Base-by-base conservation (phyloP, 345 rosid species). In the Bruguiera gymnorhiza region DNA sequence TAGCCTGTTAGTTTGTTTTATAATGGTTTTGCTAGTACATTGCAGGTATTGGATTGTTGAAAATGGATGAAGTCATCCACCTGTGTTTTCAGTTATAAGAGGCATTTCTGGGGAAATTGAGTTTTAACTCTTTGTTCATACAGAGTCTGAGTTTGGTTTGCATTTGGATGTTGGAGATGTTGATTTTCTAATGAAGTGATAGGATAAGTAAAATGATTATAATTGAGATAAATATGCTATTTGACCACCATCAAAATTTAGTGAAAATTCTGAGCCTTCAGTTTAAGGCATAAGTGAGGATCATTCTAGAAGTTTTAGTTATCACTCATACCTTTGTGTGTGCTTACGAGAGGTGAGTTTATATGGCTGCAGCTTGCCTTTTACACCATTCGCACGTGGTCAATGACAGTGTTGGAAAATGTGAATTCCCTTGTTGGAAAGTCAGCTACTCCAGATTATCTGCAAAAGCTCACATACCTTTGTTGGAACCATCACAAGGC, bases 311-410 rank as follows among this genome's bases (percentile, higher is more conserved):
- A 9, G 20, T 36, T 20, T 62, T 20, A 29, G n/a, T 55, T 21
- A 51, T 43, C 24, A 68, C 30, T 61, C 24, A 3, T 50, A 1
- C 27, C 26, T 11, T 20, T 54, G 52, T 21, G 6, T 32, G 8
- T 29, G 21, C 62, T 53, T 26, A 67, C 21, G 52, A 23, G 23
- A 21, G 23, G 36, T 53, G 3, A 29, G 3, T 62, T 70, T 76
- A 46, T 60, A 21, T 31, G 75, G 36, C 56, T 76, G 83, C 85
- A 95, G 99, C 86, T 95, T 67, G 99, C 99, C 11, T 64, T 95
- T 65, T 95, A 95, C 86, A 95, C 99, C 26, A 95, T 95, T 54
- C 85, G 98, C 39, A 95, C 99, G 30, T 95, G 99, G 99, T 92
- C 99, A 66, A 84, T 87, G 89, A 95, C 98, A 0, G 98, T 95